Base-by-base conservation (phyloP, 345 rosid species). In the Tarenaya hassleriana region DNA sequence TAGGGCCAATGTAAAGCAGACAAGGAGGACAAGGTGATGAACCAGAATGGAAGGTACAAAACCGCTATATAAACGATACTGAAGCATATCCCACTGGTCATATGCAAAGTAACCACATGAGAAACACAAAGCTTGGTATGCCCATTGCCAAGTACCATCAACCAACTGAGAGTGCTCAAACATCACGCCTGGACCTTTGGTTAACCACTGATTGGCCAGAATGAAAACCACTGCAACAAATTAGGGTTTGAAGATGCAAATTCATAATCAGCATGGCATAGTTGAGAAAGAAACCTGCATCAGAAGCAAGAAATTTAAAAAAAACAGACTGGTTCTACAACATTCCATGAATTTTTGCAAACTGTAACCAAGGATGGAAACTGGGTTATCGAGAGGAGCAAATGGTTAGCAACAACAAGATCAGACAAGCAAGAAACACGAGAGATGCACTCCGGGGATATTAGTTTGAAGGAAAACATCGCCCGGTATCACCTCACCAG, bases 81-180 rank as follows among this genome's bases (percentile, higher is more conserved):
- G 76, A 70, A 86, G 81, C 97, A 90, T 84, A 71, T 90, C 97
- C 83, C 75, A 77, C 49, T 86, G 95, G 73, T 90, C 97, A 74
- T 90, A 90, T 0, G 94, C 97, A 51, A 90, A 90, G 73, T 90
- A 90, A 39, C 97, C 95, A 46, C 91, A 83, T 7, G 95, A 90
- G 67, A 86, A 80, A 70, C 97, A 82, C 58, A 90, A 52, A 63
- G 86, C 83, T 31, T 76, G 81, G 32, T 80, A 80, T 10, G 95
- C 94, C 94, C 84, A 80, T 14, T 72, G 75, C 97, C 97, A 86
- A 14, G 78, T 58, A 67, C 69, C 69, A 58, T 69, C 79, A 50
- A 84, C 71, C 61, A 90, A 73, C 41, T 73, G 73, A 0, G 77
- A 68, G 56, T 90, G 97, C 65, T 90, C 86, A 32, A 90, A 78